phyloP scores from a whole-genome alignment of 768 basidiomycete species.

The Fibroporia radiculosa region DNA sequence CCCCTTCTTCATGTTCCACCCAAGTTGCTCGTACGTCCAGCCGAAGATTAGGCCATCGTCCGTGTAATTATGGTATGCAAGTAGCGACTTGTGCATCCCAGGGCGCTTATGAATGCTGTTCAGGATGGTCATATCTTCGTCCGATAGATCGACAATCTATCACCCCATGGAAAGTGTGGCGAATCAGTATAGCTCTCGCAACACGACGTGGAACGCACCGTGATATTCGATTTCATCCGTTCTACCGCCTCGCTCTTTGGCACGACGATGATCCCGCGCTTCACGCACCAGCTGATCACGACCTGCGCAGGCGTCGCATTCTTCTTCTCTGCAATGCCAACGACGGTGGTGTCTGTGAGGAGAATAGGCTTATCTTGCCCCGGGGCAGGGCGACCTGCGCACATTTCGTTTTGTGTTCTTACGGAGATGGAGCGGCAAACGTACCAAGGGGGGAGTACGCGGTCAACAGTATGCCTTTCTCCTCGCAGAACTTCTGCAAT shows the following conservation, averaged over 20 bases:
- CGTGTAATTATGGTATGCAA: conserved; percentile 15
- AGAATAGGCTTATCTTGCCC: conserved; percentile 18
- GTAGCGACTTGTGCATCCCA: conserved; percentile 32
- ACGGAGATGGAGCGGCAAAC: neutral
- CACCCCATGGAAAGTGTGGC: too few species aligned
- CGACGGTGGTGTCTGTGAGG: conserved; percentile 25
- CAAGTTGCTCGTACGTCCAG: conserved; percentile 38
- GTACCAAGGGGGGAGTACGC: conserved; percentile 45
- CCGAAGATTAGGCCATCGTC: conserved; percentile 30
- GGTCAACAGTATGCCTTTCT: conserved; percentile 40
- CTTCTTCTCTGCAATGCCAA: conserved; percentile 24
- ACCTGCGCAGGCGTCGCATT: conserved; percentile 43
- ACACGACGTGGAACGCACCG: conserved; percentile 21
- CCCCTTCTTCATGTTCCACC: conserved; percentile 32
- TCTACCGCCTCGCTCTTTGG: conserved; percentile 41
- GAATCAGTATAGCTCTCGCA: conserved; percentile 52
- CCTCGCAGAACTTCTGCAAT: conserved; percentile 38
- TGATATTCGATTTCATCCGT: conserved; percentile 47
- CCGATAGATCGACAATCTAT: conserved; percentile 53
- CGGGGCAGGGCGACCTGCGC: conserved; percentile 27
- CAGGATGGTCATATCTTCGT: conserved; percentile 52
- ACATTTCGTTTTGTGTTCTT: neutral
- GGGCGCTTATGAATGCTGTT: conserved; percentile 50
- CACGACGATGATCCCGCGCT: conserved; percentile 44
- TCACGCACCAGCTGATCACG: conserved; percentile 49